Base-by-base conservation (phyloP, 805 yeast genomes). In the Kodamaea kaohsiungensis region DNA sequence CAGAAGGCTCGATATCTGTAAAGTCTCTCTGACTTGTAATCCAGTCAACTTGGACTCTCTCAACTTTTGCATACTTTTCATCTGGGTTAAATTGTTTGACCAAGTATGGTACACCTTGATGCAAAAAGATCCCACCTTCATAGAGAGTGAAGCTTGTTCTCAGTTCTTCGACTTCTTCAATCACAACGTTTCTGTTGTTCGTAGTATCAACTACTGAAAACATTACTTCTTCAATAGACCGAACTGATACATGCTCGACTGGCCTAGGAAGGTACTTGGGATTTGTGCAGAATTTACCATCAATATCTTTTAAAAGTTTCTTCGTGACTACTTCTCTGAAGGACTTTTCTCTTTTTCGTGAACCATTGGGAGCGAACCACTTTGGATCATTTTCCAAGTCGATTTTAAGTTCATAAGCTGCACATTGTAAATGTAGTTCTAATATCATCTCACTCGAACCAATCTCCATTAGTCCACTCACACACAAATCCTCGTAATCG, bases 1-100 rank as follows among this genome's bases (percentile, higher is more conserved):
- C 86, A 18, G 79, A 67, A 0, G 99, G 98, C 66, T 95, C 98
- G 7, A 95, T 88, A 68, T 95, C 96, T 0, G 97, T 90, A 62
- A 80, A 95, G 68, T 95, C 99, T 53, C 99, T 75, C 65, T 93
- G 98, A 47, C 80, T 79, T 0, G 99, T 95, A 0, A 84, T 80
- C 98, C 98, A 95, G 59, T 93, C 97, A 13, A 95, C 99, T 62
- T 87, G 86, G 0, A 91, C 97, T 50, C 97, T 72, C 61, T 84
- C 87, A 4, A 93, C 97, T 55, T 86, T 87, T 0, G 98, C 98
- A 69, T 72, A 89, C 53, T 78, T 80, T n/a, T 83, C 87, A 40
- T 89, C 90, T 0, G 88, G 76, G 59, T 91, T 88, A 63, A 95
- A 87, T 61, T 91, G 96, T 48, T 87, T 80, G 0, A 95, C 95